Evolutionary conservation across 1,139 yeast genomes (phyloP), one percentile per base, ranked within the genome.

Genomic region (Yamadazyma conglobata): DNA sequence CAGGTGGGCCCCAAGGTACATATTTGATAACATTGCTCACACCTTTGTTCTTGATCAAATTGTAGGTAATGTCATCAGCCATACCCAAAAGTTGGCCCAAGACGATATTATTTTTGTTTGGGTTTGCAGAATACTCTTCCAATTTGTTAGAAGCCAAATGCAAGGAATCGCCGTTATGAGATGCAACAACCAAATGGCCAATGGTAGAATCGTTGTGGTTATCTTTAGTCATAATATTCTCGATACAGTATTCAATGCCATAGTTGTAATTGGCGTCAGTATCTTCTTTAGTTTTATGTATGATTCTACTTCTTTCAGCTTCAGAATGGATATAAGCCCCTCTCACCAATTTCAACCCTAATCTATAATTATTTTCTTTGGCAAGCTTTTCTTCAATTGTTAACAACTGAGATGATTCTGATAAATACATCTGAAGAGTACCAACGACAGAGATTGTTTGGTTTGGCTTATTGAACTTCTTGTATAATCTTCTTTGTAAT

Each of bases 1-100:
- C 63, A 35, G 95, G 94, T 22, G 97, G 97, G 7, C 97, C 97
- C 96, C 97, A 91, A 11, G 97, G 95, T 42, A 91, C 96, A 54
- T 89, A 91, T 60, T 89, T 89, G 61, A 89, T 81, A 35, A 91
- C 85, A 50, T 83, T 83, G 44, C 74, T 79, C 37, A 77, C 86
- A 27, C 78, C 73, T 44, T 76, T 69, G 31, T 77, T 69, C 31
- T 67, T 61, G 40, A 86, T 76, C 50, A 91, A 70, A 45, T 82
- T 86, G 52, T 75, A 73, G 23, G 96, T 87, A 40, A 86, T 76
- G 47, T 82, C 81, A 57, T 91, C 97, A 33, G 95, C 93, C 97
- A 91, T 91, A 25, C 98, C 98, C 52, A 89, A 67, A 44, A 91
- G 73, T 64, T 89, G 97, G 25, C 93, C 97, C 49, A 89, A 70